phyloP scores from a whole-genome alignment of 805 yeast species.

The Kockiozyma suomiensis region DNA sequence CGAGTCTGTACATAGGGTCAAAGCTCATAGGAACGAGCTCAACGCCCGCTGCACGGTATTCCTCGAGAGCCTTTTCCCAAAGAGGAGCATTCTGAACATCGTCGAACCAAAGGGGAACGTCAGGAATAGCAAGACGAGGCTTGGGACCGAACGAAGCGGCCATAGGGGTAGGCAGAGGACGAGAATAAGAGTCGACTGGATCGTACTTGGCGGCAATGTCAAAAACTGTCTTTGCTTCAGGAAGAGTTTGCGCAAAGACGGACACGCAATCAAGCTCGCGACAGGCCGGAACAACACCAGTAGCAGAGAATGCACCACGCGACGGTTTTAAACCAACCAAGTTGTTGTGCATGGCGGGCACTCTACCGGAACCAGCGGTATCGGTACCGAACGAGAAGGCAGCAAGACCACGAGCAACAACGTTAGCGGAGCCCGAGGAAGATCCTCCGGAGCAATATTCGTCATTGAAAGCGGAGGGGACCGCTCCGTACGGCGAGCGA shows the following conservation, averaged over 20 bases:
- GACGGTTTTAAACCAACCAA: slow-evolving; percentile 92
- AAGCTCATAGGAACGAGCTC: slow-evolving; percentile 68
- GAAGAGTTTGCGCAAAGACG: slow-evolving; percentile 71
- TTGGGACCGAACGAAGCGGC: slow-evolving; percentile 56
- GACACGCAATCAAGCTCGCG: slow-evolving; percentile 92
- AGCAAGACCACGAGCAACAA: slow-evolving; percentile 84
- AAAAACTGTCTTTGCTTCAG: slow-evolving; percentile 81
- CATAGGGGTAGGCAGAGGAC: slow-evolving; percentile 71
- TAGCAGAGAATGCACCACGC: slow-evolving; percentile 78
- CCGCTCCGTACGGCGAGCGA: slow-evolving; percentile 90
- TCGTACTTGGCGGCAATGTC: slow-evolving; percentile 73
- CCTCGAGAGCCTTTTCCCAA: slow-evolving; percentile 62
- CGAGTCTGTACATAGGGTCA: slow-evolving; percentile 73
- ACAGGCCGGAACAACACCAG: slow-evolving; percentile 99
- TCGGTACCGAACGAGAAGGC: slow-evolving; percentile 93
- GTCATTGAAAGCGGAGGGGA: slow-evolving; percentile 73
- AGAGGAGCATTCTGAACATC: slow-evolving; percentile 77
- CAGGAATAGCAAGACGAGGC: slow-evolving; percentile 78
- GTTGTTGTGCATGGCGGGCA: slow-evolving; percentile 95
- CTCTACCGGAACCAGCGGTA: slow-evolving; percentile 98
- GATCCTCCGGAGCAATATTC: slow-evolving; percentile 93
- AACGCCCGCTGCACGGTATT: slow-evolving; percentile 56
- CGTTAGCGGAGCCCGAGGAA: slow-evolving; percentile 90
- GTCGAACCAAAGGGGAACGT: slow-evolving; percentile 72
- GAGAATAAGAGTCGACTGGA: slow-evolving; percentile 74